phyloP scores from a whole-genome alignment of 2,329 filamentous ascomycete genomes.

The Aspergillus brasiliensis region DNA sequence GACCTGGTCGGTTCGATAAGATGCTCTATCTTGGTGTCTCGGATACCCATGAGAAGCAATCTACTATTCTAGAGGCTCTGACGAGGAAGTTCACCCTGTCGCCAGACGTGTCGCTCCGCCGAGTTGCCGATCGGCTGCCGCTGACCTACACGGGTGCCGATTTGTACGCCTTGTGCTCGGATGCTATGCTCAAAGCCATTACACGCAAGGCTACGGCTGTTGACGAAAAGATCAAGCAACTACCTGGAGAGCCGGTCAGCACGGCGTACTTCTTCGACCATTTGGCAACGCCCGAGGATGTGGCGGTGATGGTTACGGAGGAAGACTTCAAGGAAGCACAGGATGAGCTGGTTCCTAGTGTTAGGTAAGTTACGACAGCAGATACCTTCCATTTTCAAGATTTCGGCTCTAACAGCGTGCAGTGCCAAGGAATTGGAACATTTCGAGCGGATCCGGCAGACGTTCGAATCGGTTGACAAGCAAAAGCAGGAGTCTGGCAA shows the following conservation, averaged over 20 bases:
- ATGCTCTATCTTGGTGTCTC: slow-evolving; percentile 97
- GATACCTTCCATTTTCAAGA: not conserved
- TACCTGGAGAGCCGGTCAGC: slow-evolving; percentile 64
- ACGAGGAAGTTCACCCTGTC: slow-evolving; percentile 92
- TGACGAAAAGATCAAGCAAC: slow-evolving; percentile 74
- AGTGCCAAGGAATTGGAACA: slow-evolving; percentile 89
- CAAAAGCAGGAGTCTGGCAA: slow-evolving; percentile 41
- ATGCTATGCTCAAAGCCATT: slow-evolving; percentile 98
- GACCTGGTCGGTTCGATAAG: slow-evolving; percentile 94
- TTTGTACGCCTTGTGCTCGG: slow-evolving; percentile 94
- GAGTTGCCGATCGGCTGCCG: slow-evolving; percentile 75
- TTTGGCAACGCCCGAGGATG: slow-evolving; percentile 76
- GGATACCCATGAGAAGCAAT: slow-evolving; percentile 94
- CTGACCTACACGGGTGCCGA: slow-evolving; percentile 98
- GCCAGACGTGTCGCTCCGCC: slow-evolving; percentile 72
- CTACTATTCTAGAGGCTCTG: slow-evolving; percentile 88
- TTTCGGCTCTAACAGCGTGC: slow-evolving; percentile 25
- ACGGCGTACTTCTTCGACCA: slow-evolving; percentile 98
- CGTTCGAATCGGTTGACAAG: slow-evolving; percentile 69
- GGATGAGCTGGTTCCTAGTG: slow-evolving; percentile 84
- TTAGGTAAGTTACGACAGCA: slow-evolving; percentile 51
- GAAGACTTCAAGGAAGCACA: slow-evolving; percentile 83
- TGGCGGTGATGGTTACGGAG: slow-evolving; percentile 84
- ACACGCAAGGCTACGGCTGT: slow-evolving; percentile 84
- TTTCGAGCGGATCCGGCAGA: slow-evolving; percentile 79